These are phyloP conservation scores for Odonthalia washingtoniensis DNA, from an alignment of 31 red algal genomes.

Conservation along the genomic window DNA sequence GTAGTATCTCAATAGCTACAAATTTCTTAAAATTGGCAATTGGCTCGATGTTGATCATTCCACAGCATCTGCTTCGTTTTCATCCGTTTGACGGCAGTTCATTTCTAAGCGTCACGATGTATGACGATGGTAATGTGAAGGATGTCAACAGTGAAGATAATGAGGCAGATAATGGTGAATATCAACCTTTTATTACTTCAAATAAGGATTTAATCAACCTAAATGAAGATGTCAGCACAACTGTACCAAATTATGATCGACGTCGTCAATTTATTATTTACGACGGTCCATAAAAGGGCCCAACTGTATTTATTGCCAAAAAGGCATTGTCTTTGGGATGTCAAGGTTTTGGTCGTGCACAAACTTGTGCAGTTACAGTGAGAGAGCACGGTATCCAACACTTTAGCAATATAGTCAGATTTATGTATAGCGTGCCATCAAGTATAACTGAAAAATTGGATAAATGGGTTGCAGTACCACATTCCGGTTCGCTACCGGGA, in stretches of 20 bases:
- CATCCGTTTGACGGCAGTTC: constrained; percentile 49
- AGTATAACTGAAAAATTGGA: background rate
- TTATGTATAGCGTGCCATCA: background rate
- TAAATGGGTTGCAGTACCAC: background rate
- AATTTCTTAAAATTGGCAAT: background rate
- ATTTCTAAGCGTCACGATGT: background rate
- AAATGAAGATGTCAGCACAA: background rate
- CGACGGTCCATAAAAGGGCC: background rate
- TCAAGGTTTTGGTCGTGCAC: background rate
- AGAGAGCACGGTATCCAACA: background rate
- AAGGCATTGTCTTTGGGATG: background rate
- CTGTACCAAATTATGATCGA: no score
- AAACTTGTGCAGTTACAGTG: background rate
- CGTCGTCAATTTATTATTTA: constrained; percentile 13
- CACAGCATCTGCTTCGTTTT: constrained; percentile 26
- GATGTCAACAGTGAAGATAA: background rate
- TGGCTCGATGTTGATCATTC: no score
- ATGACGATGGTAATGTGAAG: background rate
- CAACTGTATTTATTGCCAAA: background rate
- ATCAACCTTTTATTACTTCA: background rate
- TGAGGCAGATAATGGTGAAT: background rate
- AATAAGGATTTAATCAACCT: background rate
- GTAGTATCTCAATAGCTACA: background rate
- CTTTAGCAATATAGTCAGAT: background rate
- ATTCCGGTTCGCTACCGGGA: background rate